Percentiles rank a stretch among this genome's conserved stretches.
phyloP scores from a whole-genome alignment of 1,284 basidiomycete species.

The Marasmius tenuissimus region DNA sequence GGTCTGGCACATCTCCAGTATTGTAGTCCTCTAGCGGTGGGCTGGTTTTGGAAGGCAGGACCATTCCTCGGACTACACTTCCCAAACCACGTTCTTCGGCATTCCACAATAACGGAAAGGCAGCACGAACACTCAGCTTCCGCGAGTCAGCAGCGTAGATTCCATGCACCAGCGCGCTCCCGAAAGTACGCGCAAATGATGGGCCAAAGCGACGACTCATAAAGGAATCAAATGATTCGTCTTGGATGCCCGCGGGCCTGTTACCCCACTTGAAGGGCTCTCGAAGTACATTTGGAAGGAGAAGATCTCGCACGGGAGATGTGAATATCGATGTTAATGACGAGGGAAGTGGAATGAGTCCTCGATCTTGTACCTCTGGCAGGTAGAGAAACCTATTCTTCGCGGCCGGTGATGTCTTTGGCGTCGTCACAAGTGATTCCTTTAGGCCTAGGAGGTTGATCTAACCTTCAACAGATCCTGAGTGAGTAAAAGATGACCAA shows the following conservation, averaged over 20 bases:
- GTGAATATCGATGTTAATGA: constrained; percentile 46
- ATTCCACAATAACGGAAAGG: constrained; percentile 76
- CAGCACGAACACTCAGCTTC: constrained; percentile 69
- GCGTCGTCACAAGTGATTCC: constrained; percentile 60
- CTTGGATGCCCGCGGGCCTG: constrained; percentile 39
- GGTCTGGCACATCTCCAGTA: constrained; percentile 49
- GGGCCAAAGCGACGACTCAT: constrained; percentile 76
- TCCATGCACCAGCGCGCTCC: constrained; percentile 17
- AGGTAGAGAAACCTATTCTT: constrained; percentile 74
- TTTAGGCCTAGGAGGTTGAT: constrained; percentile 71
- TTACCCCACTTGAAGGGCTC: constrained; percentile 58
- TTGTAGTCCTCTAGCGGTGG: constrained; percentile 39
- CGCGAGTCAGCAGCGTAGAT: constrained; percentile 18
- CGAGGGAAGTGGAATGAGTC: constrained; percentile 42
- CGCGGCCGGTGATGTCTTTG: constrained; percentile 68
- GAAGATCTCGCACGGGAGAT: constrained; percentile 48
- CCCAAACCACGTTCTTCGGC: constrained; percentile 67
- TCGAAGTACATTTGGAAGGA: constrained; percentile 54
- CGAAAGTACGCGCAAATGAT: constrained; percentile 68
- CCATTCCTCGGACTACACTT: constrained; percentile 67
- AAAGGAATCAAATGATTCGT: constrained; percentile 86
- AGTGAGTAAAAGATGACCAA: not conserved
- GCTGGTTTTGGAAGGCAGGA: constrained; percentile 31
- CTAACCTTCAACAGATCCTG: constrained; percentile 39
- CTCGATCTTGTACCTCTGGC: constrained; percentile 45